phyloP scores from a whole-genome alignment of 2,329 filamentous ascomycete genomes.

The Pseudogymnoascus sp. region DNA sequence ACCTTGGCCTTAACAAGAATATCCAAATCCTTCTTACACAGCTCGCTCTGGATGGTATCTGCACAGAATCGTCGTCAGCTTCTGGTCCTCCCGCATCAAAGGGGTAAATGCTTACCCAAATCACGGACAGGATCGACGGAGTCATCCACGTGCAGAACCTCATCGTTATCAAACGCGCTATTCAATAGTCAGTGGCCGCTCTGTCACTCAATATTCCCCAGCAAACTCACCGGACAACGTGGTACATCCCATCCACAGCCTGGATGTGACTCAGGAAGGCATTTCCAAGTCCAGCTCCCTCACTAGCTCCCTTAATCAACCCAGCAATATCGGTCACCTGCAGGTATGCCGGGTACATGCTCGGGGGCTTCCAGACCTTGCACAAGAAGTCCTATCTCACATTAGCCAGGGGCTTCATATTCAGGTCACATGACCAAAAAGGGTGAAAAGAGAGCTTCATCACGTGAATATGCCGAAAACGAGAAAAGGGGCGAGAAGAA shows the following conservation, averaged over 20 bases:
- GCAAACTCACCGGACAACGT: slow-evolving; percentile 36
- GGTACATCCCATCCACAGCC: slow-evolving; percentile 42
- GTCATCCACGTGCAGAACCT: slow-evolving; percentile 42
- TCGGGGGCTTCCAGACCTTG: slow-evolving; percentile 41
- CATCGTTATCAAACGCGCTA: slow-evolving; percentile 40
- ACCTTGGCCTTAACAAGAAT: slow-evolving; percentile 37
- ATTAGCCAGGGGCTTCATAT: slow-evolving; percentile 7
- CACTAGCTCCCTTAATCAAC: slow-evolving; percentile 40
- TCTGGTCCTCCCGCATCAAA: slow-evolving; percentile 5
- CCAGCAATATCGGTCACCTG: slow-evolving; percentile 43
- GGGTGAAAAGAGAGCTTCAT: not conserved
- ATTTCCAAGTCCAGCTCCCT: slow-evolving; percentile 41
- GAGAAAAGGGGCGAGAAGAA: slow-evolving; percentile 14
- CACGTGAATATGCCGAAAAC: not conserved
- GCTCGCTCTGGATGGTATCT: slow-evolving; percentile 37
- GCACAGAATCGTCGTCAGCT: slow-evolving; percentile 17
- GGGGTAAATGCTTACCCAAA: slow-evolving; percentile 31
- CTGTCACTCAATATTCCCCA: not conserved
- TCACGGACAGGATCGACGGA: slow-evolving; percentile 41
- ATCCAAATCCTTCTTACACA: slow-evolving; percentile 39
- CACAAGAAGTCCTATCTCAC: slow-evolving; percentile 38
- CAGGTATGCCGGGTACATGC: slow-evolving; percentile 40
- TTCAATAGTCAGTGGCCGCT: not conserved
- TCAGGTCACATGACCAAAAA: not conserved
- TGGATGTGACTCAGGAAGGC: slow-evolving; percentile 42